Evolutionary conservation across 352 stramenopile species (phyloP), one percentile per base, ranked within the genome.

Genomic region (Pythium monospermum): DNA sequence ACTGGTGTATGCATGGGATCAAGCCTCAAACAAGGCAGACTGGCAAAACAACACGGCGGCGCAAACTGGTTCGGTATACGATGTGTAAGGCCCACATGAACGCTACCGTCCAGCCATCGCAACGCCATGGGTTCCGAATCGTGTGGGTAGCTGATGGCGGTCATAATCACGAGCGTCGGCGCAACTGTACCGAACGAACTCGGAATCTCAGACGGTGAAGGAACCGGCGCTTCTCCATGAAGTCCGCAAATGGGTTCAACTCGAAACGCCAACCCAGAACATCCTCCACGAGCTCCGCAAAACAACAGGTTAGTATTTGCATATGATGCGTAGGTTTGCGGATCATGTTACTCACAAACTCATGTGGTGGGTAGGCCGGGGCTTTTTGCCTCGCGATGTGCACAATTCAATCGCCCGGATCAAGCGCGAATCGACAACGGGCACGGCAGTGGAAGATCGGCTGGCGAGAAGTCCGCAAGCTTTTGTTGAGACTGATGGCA

Each of bases 371-470:
- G 40, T 35, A 47, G 40, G 40, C 12, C 11, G 2, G 4, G 7
- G 13, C 13, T 35, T 47, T 25, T 3, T 33, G 13, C 19, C 10
- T 8, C 13, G 28, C 7, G 42, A 49, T 5, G 12, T 49, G 3
- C 42, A 49, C 15, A 39, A 49, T 21, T 6, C 32, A 6, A 39
- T 49, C 28, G n/a, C 15, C 4, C 6, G 8, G 18, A 18, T 49
- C 16, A 38, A 38, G n/a, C 15, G 27, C 10, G 4, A 37, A 4
- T 15, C 27, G n/a, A n/a, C 28, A 2, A 7, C 6, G 3, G 42
- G 42, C 1, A 49, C 42, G n/a, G 28, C 49, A 1, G 49, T 49
- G 11, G 49, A 57, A 12, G 38, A 49, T 0, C 27, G 49, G 2
- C 30, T 57, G 11, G 10, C 18, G 4, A 16, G 2, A 2, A 39